Evolutionary conservation across 169 alveolate species (phyloP), one percentile per base, ranked within the genome.

Genomic region (Cryptosporidium xiaoi): DNA sequence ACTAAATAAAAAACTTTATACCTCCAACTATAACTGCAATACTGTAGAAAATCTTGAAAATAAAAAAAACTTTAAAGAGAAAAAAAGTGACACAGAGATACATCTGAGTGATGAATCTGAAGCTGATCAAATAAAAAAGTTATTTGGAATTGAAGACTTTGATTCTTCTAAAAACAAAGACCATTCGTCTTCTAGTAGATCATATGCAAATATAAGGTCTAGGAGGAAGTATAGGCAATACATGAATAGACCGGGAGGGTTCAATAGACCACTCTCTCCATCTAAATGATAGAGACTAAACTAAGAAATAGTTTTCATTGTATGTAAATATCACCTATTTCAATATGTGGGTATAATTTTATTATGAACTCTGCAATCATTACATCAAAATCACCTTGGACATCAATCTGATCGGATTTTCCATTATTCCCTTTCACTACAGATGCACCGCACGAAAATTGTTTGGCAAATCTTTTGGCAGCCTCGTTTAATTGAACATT

Each of bases 241-340:
- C 84, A 96, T 96, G 98, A 96, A 96, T 91, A 90, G 98, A 34
- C 91, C 95, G 27, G 98, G 98, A 16, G 98, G 98, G 18, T 96
- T 96, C 90, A 96, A 96, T 65, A 83, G 97, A 12, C 97, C 98
- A 18, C 91, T 95, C 2, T 95, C 98, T 29, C 98, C 98, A n/a
- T 24, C 48, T 40, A 68, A 77, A 34, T 71, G 51, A 18, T 56
- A 44, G 18, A 7, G 33, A 20, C 6, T 20, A 62, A 18, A 53
- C 64, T 10, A 40, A n/a, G 8, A 13, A 20, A 8, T 8, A 29
- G 10, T 62, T 36, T 33, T 8, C 64, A 36, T 60, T 77, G 87
- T 24, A 77, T 44, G 18, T 36, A 27, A 44, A 77, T 77, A 77
- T 60, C 64, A 44, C 51, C 64, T 15, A 55, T 46, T 16, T 60